Evolutionary conservation across 768 basidiomycete genomes (phyloP).

Genomic region (Trametes cubensis): DNA sequence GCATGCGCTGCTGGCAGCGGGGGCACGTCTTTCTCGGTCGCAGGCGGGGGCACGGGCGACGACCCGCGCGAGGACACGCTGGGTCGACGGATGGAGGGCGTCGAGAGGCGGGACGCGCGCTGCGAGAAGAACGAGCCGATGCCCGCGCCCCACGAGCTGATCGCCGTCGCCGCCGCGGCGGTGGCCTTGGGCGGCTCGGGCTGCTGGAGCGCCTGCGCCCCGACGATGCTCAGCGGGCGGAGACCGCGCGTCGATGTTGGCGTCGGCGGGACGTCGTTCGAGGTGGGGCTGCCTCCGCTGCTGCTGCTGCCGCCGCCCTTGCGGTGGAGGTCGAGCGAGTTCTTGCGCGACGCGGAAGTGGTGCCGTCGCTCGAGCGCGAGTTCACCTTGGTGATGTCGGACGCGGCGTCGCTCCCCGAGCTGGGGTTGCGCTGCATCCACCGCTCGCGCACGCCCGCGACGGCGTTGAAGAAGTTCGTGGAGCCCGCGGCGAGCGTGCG

Average conservation of each 20-base stretch:
- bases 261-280: slow-evolving; percentile 19
- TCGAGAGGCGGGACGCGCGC: slow-evolving; percentile 41
- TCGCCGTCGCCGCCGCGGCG: slow-evolving; percentile 11
- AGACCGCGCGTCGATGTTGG: slow-evolving; percentile 25
- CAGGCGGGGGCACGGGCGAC: slow-evolving; percentile 25
- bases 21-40: slow-evolving; percentile 20
- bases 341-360: slow-evolving; percentile 3
- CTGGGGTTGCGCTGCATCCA: slow-evolving; percentile 51
- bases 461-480: slow-evolving; percentile 82
- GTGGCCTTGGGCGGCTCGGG: slow-evolving; percentile 31
- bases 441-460: slow-evolving; percentile 83
- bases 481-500: slow-evolving; percentile 76
- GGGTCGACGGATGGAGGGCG: slow-evolving; percentile 14
- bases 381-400: slow-evolving; percentile 23
- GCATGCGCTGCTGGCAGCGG: slow-evolving; percentile 14
- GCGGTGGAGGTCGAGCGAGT: slow-evolving; percentile 3
- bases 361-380: slow-evolving; percentile 14
- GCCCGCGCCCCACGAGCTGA: slow-evolving; percentile 46
- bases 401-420: slow-evolving; percentile 12
- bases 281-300: slow-evolving; percentile 14
- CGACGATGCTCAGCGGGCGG: slow-evolving; percentile 35
- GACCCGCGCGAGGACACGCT: slow-evolving; percentile 21
- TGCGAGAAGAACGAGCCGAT: slow-evolving; percentile 52
- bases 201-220: slow-evolving; percentile 26
- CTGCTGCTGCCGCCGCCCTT: slow-evolving; percentile 5